These are phyloP conservation scores for Colletotrichum graminicola DNA, from an alignment of 2,329 filamentous ascomycete genomes.

Conservation along the genomic window DNA sequence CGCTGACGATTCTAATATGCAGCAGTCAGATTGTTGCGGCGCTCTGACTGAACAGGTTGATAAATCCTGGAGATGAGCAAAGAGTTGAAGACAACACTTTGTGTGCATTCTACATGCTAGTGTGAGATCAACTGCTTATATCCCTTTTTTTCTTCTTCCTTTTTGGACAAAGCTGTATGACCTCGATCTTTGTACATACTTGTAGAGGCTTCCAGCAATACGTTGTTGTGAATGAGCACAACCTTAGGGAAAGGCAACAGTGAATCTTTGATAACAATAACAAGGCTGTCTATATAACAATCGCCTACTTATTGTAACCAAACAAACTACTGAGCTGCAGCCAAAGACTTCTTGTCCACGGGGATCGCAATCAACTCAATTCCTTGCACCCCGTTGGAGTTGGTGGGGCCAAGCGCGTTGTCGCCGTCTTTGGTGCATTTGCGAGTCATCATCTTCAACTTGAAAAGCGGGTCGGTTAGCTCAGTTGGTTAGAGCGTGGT, in stretches of 20 bases:
- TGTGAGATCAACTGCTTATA: background rate
- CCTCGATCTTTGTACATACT: background rate
- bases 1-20: background rate
- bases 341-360: background rate
- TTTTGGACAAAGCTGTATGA: background rate
- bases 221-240: background rate
- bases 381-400: background rate
- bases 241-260: background rate
- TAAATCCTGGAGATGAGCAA: background rate
- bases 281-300: background rate
- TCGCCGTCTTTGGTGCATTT: background rate
- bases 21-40: background rate
- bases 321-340: too few relatives aligned
- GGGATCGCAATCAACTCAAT: too few relatives aligned
- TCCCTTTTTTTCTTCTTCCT: background rate
- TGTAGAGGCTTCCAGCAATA: background rate
- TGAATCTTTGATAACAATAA: background rate
- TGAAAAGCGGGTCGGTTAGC: slow-evolving; percentile 36
- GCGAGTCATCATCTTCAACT: fast-evolving
- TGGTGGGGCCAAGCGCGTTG: background rate
- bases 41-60: background rate
- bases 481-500: slow-evolving; percentile 42
- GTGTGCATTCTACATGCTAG: background rate
- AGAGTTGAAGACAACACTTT: background rate
- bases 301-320: fast-evolving